Evolutionary conservation across 108 stramenopile genomes (phyloP).

Genomic region (Conticribra weissflogii): DNA sequence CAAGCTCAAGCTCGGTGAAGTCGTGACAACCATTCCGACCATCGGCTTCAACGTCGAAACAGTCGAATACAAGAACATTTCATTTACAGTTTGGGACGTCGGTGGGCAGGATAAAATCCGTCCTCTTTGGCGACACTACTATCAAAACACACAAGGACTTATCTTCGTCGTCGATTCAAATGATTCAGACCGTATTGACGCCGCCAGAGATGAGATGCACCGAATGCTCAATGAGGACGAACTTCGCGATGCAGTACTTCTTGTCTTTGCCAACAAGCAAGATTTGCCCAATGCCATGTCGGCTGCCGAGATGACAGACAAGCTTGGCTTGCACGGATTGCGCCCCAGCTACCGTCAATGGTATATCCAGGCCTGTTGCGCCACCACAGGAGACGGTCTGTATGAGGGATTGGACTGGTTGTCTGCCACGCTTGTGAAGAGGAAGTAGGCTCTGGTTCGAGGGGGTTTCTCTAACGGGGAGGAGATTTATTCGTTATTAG

Average conservation of each 20-base stretch:
- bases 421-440: conserved; percentile 90
- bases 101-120: conserved; percentile 99
- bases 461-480: not conserved
- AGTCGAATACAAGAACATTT: conserved; percentile 96
- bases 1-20: conserved; percentile 99
- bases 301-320: conserved; percentile 94
- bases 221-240: conserved; percentile 96
- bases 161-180: conserved; percentile 99
- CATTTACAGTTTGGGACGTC: conserved; percentile 97
- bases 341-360: conserved; percentile 94
- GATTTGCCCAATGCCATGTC: conserved; percentile 97
- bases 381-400: conserved; percentile 96
- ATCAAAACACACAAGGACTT: conserved; percentile 97
- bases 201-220: conserved; percentile 96
- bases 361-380: conserved; percentile 99
- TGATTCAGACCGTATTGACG: conserved; percentile 95
- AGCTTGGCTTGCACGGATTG: conserved; percentile 91
- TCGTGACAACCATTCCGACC: conserved; percentile 99
- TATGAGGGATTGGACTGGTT: conserved; percentile 99
- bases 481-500: conserved; percentile 24
- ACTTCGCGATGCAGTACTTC: conserved; percentile 91
- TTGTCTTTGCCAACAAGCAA: conserved; percentile 98
- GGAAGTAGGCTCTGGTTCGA: conserved; percentile 59
- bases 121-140: conserved; percentile 99
- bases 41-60: conserved; percentile 98